Evolutionary conservation across 164 flowering plant species (phyloP).

Genomic region (Vitis rupestris): DNA sequence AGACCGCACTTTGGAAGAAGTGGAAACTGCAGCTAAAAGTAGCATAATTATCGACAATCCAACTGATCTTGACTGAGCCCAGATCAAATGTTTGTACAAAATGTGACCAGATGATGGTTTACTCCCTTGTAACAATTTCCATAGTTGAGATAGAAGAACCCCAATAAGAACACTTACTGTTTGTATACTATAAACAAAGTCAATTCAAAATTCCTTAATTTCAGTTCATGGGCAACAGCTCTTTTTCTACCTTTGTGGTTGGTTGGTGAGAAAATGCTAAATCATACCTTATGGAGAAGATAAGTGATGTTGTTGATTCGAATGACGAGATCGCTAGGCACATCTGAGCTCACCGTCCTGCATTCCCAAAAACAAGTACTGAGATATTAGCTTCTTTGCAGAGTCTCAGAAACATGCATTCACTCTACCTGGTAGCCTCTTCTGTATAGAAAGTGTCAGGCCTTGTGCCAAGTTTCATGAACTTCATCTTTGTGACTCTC

Average conservation of each 20-base stretch:
- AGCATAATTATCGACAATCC: constrained; percentile 6
- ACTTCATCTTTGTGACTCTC: constrained; percentile 61
- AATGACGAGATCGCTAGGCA: constrained; percentile 64
- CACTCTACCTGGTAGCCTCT: constrained; percentile 70
- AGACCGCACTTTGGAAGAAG: constrained; percentile 84
- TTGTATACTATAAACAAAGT: too few relatives aligned
- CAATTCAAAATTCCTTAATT: too few relatives aligned
- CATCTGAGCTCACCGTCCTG: constrained; percentile 69
- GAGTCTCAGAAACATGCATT: neutral
- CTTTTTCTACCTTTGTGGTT: too few relatives aligned
- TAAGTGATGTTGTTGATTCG: constrained; percentile 54
- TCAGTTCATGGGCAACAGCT: too few relatives aligned
- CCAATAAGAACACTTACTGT: too few relatives aligned
- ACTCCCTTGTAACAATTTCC: too few relatives aligned
- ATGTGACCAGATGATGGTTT: too few relatives aligned
- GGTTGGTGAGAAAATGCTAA: neutral
- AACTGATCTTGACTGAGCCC: neutral
- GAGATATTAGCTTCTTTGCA: too few relatives aligned
- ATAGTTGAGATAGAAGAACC: too few relatives aligned
- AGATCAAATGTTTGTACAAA: too few relatives aligned
- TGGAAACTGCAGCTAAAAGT: constrained; percentile 47
- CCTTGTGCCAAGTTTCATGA: constrained; percentile 84
- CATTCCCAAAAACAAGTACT: neutral
- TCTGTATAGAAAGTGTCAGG: constrained; percentile 85
- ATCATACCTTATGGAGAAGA: constrained; percentile 76